Base-by-base conservation (phyloP, 495 filamentous ascomycete species). In the Bacidia rubella region DNA sequence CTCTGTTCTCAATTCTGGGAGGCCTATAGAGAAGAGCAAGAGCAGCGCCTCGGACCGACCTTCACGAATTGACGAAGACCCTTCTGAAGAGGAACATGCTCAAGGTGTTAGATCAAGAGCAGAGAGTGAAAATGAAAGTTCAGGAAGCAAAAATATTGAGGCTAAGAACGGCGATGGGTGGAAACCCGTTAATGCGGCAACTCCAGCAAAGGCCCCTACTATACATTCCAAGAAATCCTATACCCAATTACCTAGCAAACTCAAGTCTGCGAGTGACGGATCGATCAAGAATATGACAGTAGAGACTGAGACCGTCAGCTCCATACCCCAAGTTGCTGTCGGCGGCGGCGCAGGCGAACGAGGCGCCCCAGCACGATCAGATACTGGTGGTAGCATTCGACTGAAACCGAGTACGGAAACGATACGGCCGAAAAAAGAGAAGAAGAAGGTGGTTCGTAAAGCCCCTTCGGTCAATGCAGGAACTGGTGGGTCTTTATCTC, bases 201-300 rank as follows among this genome's bases (percentile, higher is more conserved):
- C 49, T 21, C 60, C 35, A 54, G 59, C 45, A 58, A 64, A 50
- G 39, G 51, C 60, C 2, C 55, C 52, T n/a, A 60, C 72, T n/a
- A 61, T 75, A 29, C 67, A 58, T 42, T 47, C 70, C 3, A 70
- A 75, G 51, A 66, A 67, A 42, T 77, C 74, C 0, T 65, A 66
- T n/a, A 70, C 74, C 4, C 74, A 73, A 4, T 60, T 77, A 3
- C 71, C 67, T 17, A 63, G 68, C 2, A 74, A 74, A 41, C 70
- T 76, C 29, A 78, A 87, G 68, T 72, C 76, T 26, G 63, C 71
- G 12, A 69, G 76, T 39, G 90, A 96, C 62, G 81, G 79, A 10
- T 82, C 87, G 12, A 77, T 86, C 26, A 81, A 82, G 60, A 94
- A 87, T 58, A 98, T 98, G 92, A 96, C 86, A 35, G 90, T 98